Percentiles rank a stretch among this genome's conserved stretches.
Evolutionary conservation across 163 green algal species (phyloP).

Genomic region (Chlorella variabilis): DNA sequence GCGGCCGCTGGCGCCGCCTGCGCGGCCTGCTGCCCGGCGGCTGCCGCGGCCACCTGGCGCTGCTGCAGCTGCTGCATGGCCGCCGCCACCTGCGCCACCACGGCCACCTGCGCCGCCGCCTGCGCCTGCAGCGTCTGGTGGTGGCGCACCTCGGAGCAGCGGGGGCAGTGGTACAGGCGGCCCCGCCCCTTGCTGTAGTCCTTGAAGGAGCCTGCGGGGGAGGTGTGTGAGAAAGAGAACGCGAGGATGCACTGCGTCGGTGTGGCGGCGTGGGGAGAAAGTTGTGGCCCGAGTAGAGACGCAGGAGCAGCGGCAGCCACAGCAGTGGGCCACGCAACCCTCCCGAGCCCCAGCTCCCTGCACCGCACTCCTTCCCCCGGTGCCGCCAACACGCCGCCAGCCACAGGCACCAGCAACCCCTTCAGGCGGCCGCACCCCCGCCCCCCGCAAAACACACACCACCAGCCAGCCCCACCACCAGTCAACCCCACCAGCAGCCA

Average conservation of each 20-base stretch:
- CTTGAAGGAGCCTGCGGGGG: constrained; percentile 42
- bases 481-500: background rate
- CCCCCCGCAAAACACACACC: too few species aligned
- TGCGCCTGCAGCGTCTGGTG: constrained; percentile 4
- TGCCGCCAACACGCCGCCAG: too few species aligned
- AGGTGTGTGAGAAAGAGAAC: background rate
- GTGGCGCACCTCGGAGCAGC: constrained; percentile 36
- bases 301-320: too few species aligned
- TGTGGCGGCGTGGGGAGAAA: background rate
- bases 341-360: too few species aligned
- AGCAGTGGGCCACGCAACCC: too few species aligned
- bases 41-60: background rate
- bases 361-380: too few species aligned
- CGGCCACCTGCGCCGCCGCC: background rate
- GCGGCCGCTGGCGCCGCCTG: too few species aligned
- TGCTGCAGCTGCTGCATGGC: constrained; percentile 1
- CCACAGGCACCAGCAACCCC: too few species aligned
- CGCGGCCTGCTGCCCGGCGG: background rate
- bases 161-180: constrained; percentile 40
- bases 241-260: too few species aligned
- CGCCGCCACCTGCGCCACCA: background rate
- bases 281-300: too few species aligned
- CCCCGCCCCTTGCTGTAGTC: constrained; percentile 45
- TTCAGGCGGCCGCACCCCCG: too few species aligned
- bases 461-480: too few species aligned